Conservation (phyloP, 2,329 filamentous ascomycete genomes). For the Ascochyta lentis region DNA sequence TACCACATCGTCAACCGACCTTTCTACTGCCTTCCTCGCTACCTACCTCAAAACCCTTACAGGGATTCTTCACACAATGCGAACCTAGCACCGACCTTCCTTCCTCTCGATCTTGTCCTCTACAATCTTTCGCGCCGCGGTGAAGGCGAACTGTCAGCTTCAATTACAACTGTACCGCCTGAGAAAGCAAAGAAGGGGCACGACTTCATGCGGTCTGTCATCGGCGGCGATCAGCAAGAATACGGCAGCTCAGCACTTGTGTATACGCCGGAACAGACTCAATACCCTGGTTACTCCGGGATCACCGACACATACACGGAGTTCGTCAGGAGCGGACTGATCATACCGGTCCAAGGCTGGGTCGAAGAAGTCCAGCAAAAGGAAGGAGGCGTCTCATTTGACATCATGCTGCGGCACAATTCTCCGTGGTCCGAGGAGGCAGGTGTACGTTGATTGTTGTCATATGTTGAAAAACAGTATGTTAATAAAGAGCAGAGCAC, state of each 20-base stretch:
- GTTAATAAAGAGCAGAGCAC: conserved; percentile 18
- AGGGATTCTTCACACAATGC: conserved; percentile 23
- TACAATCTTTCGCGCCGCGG: conserved; percentile 73
- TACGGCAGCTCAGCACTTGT: conserved; percentile 47
- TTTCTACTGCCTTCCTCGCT: conserved; percentile 72
- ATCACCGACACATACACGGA: conserved; percentile 76
- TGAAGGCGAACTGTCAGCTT: conserved; percentile 63
- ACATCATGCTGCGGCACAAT: conserved; percentile 20
- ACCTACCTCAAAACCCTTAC: conserved; percentile 46
- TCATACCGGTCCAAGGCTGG: conserved; percentile 50
- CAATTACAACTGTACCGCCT: conserved; percentile 67
- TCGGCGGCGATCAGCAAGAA: conserved; percentile 56
- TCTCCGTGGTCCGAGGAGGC: conserved; percentile 21
- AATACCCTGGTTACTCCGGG: conserved; percentile 69
- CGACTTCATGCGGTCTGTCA: conserved; percentile 51
- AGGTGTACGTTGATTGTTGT: background rate
- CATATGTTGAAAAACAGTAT: no score
- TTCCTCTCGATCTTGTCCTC: conserved; percentile 75
- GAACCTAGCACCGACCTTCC: conserved; percentile 63
- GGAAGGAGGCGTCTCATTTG: background rate
- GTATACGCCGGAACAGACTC: conserved; percentile 50
- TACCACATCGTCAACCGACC: conserved; percentile 74
- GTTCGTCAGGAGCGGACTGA: conserved; percentile 70
- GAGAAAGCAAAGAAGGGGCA: conserved; percentile 65
- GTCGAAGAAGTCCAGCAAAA: conserved; percentile 34